A percentile compares a stretch with the other conserved stretches of the same genome.
Evolutionary conservation across 345 rosid species (phyloP).

Genomic region (Pistacia atlantica): DNA sequence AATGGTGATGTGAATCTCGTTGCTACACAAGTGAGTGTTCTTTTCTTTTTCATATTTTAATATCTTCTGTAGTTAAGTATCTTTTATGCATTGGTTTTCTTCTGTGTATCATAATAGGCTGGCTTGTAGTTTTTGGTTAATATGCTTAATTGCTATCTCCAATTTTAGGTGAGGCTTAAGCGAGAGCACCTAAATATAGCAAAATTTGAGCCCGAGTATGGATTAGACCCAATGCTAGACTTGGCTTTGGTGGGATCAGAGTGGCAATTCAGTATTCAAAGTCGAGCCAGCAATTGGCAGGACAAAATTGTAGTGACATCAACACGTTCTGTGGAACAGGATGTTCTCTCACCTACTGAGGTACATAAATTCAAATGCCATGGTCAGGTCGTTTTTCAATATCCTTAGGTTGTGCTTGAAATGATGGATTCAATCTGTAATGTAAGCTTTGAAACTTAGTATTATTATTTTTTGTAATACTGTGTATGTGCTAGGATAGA

Average conservation of each 20-base stretch:
- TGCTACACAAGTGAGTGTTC: slow-evolving; percentile 80
- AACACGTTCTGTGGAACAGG: slow-evolving; percentile 92
- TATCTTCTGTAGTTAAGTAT: not conserved
- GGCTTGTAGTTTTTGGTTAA: slow-evolving; percentile 12
- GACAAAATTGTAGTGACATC: slow-evolving; percentile 91
- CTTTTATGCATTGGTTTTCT: slow-evolving; percentile 3
- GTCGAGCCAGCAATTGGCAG: slow-evolving; percentile 98
- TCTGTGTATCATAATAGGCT: slow-evolving; percentile 10
- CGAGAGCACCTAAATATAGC: slow-evolving; percentile 91
- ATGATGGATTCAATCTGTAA: not conserved
- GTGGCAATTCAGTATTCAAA: slow-evolving; percentile 97
- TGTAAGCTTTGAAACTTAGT: not conserved
- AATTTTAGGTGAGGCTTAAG: slow-evolving; percentile 84
- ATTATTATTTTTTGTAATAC: not conserved
- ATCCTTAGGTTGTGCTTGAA: slow-evolving; percentile 2
- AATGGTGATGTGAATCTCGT: slow-evolving; percentile 99
- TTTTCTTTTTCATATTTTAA: not conserved
- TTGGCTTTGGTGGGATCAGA: slow-evolving; percentile 97
- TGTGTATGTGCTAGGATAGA: not conserved
- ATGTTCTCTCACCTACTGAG: slow-evolving; percentile 93
- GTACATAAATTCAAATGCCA: slow-evolving; percentile 34
- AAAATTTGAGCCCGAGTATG: slow-evolving; percentile 94
- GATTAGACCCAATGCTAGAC: slow-evolving; percentile 89
- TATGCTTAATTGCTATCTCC: slow-evolving; percentile 18
- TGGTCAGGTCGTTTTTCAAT: slow-evolving; percentile 6